These are phyloP conservation scores for Boletus coccyginus DNA, from an alignment of 768 basidiomycete species.

Conservation along the genomic window DNA sequence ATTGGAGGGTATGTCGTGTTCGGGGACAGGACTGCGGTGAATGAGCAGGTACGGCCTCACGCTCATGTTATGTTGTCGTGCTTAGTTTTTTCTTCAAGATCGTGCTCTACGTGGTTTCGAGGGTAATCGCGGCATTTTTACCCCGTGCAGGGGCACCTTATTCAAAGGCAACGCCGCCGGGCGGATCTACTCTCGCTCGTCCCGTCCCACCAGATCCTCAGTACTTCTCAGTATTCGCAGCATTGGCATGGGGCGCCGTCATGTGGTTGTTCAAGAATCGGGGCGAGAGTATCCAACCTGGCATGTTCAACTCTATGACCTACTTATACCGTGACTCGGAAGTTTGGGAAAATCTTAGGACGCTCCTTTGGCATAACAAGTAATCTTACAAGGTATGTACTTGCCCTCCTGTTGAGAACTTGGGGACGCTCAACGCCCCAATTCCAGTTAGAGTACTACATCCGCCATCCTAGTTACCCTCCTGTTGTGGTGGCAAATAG, in stretches of 20 bases:
- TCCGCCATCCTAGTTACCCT: conserved; percentile 20
- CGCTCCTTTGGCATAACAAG: conserved; percentile 89
- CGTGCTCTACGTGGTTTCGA: conserved; percentile 92
- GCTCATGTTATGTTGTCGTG: conserved; percentile 6
- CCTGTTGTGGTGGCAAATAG: conserved; percentile 33
- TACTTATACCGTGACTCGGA: conserved; percentile 96
- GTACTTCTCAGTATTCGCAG: conserved; percentile 85
- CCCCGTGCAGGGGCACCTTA: conserved; percentile 68
- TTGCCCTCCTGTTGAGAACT: neutral
- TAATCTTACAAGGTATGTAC: conserved; percentile 30
- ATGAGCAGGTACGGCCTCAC: conserved; percentile 73
- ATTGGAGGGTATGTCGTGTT: conserved; percentile 90
- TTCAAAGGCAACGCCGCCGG: conserved; percentile 41
- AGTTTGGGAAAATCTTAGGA: conserved; percentile 75
- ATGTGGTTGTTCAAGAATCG: conserved; percentile 94
- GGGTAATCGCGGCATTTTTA: conserved; percentile 88
- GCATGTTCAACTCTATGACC: conserved; percentile 94
- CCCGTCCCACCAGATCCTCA: conserved; percentile 82
- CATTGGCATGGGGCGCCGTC: conserved; percentile 89
- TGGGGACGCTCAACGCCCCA: neutral
- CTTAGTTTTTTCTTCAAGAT: conserved; percentile 52
- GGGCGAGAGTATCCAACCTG: conserved; percentile 90
- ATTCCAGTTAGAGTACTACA: conserved; percentile 6
- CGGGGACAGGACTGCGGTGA: conserved; percentile 81
- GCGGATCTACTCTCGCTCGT: conserved; percentile 44